Percentiles rank a stretch among this genome's conserved stretches.
These are phyloP conservation scores for Xylaria cubensis DNA, from an alignment of 495 filamentous ascomycete species.

Conservation along the genomic window DNA sequence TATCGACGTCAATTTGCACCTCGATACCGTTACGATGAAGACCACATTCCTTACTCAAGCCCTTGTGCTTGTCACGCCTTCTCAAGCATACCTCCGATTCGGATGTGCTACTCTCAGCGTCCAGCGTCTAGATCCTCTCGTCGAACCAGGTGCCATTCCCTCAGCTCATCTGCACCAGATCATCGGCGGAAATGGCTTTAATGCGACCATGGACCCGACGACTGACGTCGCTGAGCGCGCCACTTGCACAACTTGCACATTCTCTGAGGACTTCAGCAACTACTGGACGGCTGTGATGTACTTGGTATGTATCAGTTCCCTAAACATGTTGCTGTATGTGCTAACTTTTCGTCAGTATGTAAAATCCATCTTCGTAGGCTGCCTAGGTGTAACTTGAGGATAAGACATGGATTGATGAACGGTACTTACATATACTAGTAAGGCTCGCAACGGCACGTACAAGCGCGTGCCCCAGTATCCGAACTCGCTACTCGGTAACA, in stretches of 20 bases:
- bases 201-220: slow-evolving; percentile 42
- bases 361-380: slow-evolving; percentile 17
- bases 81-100: slow-evolving; percentile 45
- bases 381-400: slow-evolving; percentile 17
- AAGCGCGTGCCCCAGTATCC: slow-evolving; percentile 44
- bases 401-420: slow-evolving; percentile 20
- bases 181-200: slow-evolving; percentile 44
- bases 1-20: slow-evolving; percentile 20
- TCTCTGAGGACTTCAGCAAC: slow-evolving; percentile 49
- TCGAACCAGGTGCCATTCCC: slow-evolving; percentile 41
- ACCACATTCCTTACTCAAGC: slow-evolving; percentile 34
- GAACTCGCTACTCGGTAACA: slow-evolving; percentile 39
- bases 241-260: slow-evolving; percentile 47
- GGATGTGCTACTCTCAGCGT: slow-evolving; percentile 44
- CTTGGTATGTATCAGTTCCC: slow-evolving; percentile 31
- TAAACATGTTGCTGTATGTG: slow-evolving; percentile 18
- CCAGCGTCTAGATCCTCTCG: slow-evolving; percentile 50
- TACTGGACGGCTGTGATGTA: slow-evolving; percentile 48
- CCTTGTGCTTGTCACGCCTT: slow-evolving; percentile 36
- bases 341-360: slow-evolving; percentile 23
- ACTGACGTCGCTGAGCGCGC: slow-evolving; percentile 35
- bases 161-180: slow-evolving; percentile 45
- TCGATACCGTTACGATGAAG: slow-evolving; percentile 41
- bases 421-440: slow-evolving; percentile 36
- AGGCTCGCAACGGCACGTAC: slow-evolving; percentile 49